Base-by-base conservation (phyloP, 371 early-diverging fungal genomes). In the Smittium culicis region DNA sequence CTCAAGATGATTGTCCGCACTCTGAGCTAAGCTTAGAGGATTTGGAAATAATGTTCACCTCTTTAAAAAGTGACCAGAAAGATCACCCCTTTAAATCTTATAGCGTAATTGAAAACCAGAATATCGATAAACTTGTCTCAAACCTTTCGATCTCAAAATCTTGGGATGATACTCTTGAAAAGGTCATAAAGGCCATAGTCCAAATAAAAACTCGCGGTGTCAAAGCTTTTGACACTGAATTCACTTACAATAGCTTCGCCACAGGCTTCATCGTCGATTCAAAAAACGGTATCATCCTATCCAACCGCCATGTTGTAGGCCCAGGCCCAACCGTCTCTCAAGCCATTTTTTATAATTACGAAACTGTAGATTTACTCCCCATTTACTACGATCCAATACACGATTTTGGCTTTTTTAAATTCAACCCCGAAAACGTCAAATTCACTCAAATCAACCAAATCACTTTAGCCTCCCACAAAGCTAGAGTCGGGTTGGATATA, bases 201-300 rank as follows among this genome's bases (percentile, higher is more conserved):
- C 87, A 89, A 17, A 89, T 95, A 66, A 83, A 87, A 64, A 87
- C 88, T 27, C 85, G 82, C 35, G 89, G 90, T 71, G 87, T 89
- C 60, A 79, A 87, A 28, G 81, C 89, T 30, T 89, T 95, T 64
- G 96, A 95, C 75, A 93, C 94, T 0, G 93, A 95, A 72, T 80
- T 82, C 25, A 84, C 92, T 33, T 88, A 87, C 61, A 83, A 81
- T 54, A 75, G 74, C 67, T 82, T 83, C 54, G 94, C 97, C 0
- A 87, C 96, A 11, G 97, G 97, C 16, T 96, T 96, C 73, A 86
- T 97, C 16, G 95, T 97, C 0, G 96, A 97, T 70, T 89, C 88
- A 3, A 69, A 83, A 67, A 80, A 80, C 1, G 97, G 94, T 17
- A 81, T 95, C 45, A 90, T 95, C 61, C 81, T 95, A 34, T 88